Evolutionary conservation across 805 yeast genomes (phyloP).

Genomic region (Candida sithepensis): DNA sequence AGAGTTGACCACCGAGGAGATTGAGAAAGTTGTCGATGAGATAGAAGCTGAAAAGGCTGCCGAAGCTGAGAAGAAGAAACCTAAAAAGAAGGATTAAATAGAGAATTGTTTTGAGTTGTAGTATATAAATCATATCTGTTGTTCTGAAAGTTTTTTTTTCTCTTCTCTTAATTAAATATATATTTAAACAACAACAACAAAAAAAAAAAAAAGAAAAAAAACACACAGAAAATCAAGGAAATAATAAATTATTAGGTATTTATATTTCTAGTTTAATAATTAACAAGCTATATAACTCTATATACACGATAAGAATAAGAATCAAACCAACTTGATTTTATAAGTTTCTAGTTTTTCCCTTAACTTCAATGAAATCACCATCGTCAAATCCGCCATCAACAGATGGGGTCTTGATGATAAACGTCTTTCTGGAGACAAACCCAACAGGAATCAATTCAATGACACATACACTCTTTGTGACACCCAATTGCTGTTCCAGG

Average conservation of each 20-base stretch:
- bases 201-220: too few relatives aligned
- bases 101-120: neutral
- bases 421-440: slow-evolving; percentile 13
- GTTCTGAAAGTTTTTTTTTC: too few relatives aligned
- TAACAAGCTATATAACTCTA: neutral
- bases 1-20: slow-evolving; percentile 62
- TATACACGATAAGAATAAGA: neutral
- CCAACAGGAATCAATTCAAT: slow-evolving; percentile 27
- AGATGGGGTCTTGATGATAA: slow-evolving; percentile 26
- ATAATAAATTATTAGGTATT: too few relatives aligned
- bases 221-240: too few relatives aligned
- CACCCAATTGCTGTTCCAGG: slow-evolving; percentile 25
- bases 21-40: slow-evolving; percentile 69
- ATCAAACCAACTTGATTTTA: slow-evolving; percentile 1
- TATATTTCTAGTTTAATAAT: too few relatives aligned
- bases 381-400: slow-evolving; percentile 4
- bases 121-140: neutral
- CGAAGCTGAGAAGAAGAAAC: slow-evolving; percentile 73
- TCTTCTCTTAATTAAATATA: too few relatives aligned
- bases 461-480: slow-evolving; percentile 19
- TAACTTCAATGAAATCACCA: slow-evolving; percentile 26
- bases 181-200: neutral
- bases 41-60: slow-evolving; percentile 86
- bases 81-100: slow-evolving; percentile 26
- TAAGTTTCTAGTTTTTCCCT: slow-evolving; percentile 26